Base-by-base conservation (phyloP, 805 yeast species). In the Saccharomycopsis lassenensis region DNA sequence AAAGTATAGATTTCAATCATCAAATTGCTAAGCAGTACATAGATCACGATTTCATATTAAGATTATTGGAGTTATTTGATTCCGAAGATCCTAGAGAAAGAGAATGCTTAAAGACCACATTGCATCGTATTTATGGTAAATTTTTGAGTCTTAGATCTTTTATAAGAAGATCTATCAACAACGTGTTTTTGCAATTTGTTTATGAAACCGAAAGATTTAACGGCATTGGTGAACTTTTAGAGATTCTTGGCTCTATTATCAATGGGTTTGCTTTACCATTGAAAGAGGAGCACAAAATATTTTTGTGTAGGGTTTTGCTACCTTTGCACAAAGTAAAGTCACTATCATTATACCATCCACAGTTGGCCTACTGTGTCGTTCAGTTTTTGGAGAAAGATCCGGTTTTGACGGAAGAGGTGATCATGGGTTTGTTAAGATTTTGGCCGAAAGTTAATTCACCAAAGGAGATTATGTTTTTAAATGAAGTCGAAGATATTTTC, bases 391-490 rank as follows among this genome's bases (percentile, higher is more conserved):
- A 91, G 52, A 91, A 91, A 58, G 98, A 91, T 54, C 93, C 95
- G 2, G 46, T 70, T 10, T 65, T 91, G 48, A 89, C 97, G 2
- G 96, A 87, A 56, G 97, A 87, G 55, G 97, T 91, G n/a, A 74
- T 91, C 19, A 77, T 84, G 84, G 95, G 96, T 3, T 62, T 91
- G 42, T 62, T 91, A 49, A 70, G 94, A 52, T 91, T 77, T 62
- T 91, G 98, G 98, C 98, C 98, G 37, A 91, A 91, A 57, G 77
- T 83, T 33, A 85, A 85, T 52, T 77, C 93, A 18, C 91, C 96
- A 10, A 91, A 91, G 53, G 98, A 91, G 60, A 83, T 91, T 18
- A 79, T 91, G 93, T 91, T 87, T 52, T 63, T 91, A 52, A 85
- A 89, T 58, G 98, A 91, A 62, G 74, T 91, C 46, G 98, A 91